phyloP scores from a whole-genome alignment of 208 protist genomes.

The Trypanosomatidae sp. region DNA sequence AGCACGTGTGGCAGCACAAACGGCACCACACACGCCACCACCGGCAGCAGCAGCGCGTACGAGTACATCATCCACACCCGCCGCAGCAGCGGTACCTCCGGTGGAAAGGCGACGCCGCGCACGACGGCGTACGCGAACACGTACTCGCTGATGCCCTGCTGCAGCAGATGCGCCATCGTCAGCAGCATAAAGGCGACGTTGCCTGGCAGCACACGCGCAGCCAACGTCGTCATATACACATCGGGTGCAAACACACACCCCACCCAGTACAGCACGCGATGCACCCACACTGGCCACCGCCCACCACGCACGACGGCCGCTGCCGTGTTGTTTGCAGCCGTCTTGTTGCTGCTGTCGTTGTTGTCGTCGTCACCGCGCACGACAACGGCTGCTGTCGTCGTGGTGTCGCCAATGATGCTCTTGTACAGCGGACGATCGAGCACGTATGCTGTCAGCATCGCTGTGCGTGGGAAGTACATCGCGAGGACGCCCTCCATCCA shows the following conservation, averaged over 20 bases:
- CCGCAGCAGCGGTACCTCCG: not conserved
- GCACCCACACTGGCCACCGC: not conserved
- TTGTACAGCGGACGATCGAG: slow-evolving; percentile 21
- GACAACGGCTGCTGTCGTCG: not conserved
- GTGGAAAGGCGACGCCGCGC: not conserved
- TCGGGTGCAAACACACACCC: slow-evolving; percentile 23
- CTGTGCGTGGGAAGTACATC: slow-evolving; percentile 23
- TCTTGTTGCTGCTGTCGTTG: not conserved
- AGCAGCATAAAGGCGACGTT: slow-evolving; percentile 31
- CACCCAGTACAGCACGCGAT: slow-evolving; percentile 11
- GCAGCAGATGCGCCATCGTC: slow-evolving; percentile 17
- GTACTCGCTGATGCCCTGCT: slow-evolving; percentile 22
- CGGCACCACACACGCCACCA: slow-evolving; percentile 8
- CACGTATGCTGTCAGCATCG: slow-evolving; percentile 19
- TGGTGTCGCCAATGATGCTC: slow-evolving; percentile 4
- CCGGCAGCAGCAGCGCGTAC: slow-evolving; percentile 11
- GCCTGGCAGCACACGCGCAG: slow-evolving; percentile 3
- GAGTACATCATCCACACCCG: not conserved
- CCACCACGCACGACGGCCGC: not conserved
- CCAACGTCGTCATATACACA: slow-evolving; percentile 20
- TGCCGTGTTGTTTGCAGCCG: not conserved
- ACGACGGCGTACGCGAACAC: slow-evolving; percentile 10
- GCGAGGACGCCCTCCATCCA: slow-evolving; percentile 15
- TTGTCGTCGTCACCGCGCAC: not conserved
- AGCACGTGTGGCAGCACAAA: slow-evolving; percentile 15